phyloP scores from a whole-genome alignment of 768 basidiomycete genomes.

The Calvatia gigantea region DNA sequence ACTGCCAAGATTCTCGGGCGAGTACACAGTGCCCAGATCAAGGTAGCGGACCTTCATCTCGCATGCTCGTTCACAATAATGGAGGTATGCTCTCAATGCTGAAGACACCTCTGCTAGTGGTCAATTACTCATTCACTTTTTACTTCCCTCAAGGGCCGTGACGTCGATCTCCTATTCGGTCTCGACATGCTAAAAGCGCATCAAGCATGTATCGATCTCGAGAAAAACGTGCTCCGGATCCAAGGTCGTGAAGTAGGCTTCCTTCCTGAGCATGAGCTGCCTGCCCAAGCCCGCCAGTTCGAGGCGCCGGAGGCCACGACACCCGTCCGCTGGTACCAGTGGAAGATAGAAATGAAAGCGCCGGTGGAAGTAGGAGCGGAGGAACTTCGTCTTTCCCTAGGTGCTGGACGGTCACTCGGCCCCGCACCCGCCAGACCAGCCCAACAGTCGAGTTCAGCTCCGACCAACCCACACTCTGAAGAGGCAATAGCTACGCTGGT shows the following conservation, averaged over 20 bases:
- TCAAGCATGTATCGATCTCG: conserved; percentile 93
- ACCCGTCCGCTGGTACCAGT: conserved; percentile 14
- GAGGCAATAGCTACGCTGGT: conserved; percentile 60
- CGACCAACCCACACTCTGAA: conserved; percentile 46
- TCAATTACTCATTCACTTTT: neutral
- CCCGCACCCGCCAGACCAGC: conserved; percentile 26
- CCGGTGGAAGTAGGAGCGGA: neutral
- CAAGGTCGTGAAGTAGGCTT: conserved; percentile 87
- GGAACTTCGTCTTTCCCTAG: conserved; percentile 52
- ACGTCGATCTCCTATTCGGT: conserved; percentile 94
- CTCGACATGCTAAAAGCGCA: conserved; percentile 99
- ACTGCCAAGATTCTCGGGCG: conserved; percentile 92
- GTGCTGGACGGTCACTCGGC: conserved; percentile 63
- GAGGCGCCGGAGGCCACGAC: conserved; percentile 20
- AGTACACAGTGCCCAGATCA: conserved; percentile 91
- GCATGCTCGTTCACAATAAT: conserved; percentile 94
- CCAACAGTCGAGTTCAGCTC: conserved; percentile 17
- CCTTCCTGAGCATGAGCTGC: conserved; percentile 92
- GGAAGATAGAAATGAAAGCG: neutral
- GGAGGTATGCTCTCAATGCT: conserved; percentile 53
- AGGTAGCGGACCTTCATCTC: conserved; percentile 77
- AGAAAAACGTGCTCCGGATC: conserved; percentile 87
- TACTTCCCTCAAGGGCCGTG: conserved; percentile 55
- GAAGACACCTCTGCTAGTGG: neutral
- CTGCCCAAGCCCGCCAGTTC: conserved; percentile 61